Conservation (phyloP, 1,139 yeast genomes). For the Williopsis jadinii region DNA sequence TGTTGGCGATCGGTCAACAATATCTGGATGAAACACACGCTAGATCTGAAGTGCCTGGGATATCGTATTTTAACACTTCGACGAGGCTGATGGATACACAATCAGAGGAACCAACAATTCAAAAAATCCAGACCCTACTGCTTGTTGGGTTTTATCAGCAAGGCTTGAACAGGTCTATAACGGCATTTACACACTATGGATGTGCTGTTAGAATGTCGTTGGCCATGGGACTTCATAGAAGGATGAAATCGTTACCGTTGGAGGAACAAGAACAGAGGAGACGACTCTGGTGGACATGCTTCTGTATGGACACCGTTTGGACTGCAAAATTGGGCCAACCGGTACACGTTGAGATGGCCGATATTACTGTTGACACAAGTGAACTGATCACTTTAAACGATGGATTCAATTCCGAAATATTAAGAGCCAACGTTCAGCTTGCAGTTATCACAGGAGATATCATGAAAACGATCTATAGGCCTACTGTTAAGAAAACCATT, state of each 20-base stretch:
- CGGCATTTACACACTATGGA: conserved; percentile 44
- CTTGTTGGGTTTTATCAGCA: conserved; percentile 42
- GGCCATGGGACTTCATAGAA: conserved; percentile 39
- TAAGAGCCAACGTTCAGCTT: conserved; percentile 9
- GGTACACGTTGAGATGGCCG: conserved; percentile 41
- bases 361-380: conserved; percentile 43
- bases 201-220: conserved; percentile 42
- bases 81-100: conserved; percentile 34
- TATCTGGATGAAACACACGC: conserved; percentile 23
- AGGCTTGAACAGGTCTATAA: conserved; percentile 40
- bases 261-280: conserved; percentile 34
- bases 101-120: conserved; percentile 34
- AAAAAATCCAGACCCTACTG: conserved; percentile 39
- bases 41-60: conserved; percentile 23
- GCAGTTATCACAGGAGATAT: conserved; percentile 14
- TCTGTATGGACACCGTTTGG: conserved; percentile 44
- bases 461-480: conserved; percentile 17
- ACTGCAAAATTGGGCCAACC: conserved; percentile 41
- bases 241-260: conserved; percentile 19
- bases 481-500: conserved; percentile 14
- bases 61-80: conserved; percentile 32
- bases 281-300: conserved; percentile 50
- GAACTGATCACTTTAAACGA: conserved; percentile 32
- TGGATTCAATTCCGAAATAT: conserved; percentile 24
- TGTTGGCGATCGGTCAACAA: conserved; percentile 29